Conservation (phyloP, 1,284 basidiomycete genomes). For the Heterobasidion parviporum region DNA sequence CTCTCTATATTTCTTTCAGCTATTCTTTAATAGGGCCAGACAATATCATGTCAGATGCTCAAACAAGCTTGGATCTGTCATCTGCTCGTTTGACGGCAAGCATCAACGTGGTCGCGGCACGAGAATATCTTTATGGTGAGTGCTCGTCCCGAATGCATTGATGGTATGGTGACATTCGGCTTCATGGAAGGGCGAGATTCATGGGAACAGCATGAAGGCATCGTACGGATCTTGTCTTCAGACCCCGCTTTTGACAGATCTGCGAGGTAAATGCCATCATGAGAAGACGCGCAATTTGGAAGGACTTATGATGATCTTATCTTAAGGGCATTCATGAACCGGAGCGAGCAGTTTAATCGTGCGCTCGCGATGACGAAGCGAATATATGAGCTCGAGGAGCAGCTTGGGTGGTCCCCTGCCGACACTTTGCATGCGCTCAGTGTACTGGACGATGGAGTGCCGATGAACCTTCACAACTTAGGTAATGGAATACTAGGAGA, state of each 20-base stretch:
- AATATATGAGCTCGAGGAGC: conserved; percentile 46
- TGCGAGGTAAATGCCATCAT: conserved; percentile 29
- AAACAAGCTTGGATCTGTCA: conserved; percentile 42
- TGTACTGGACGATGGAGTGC: conserved; percentile 43
- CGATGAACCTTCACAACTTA: conserved; percentile 45
- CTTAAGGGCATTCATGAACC: conserved; percentile 40
- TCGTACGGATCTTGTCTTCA: conserved; percentile 40
- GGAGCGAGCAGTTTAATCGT: conserved; percentile 40
- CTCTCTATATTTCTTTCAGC: no score
- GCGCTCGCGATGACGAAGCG: conserved; percentile 45
- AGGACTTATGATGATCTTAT: background rate
- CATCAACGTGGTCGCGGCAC: conserved; percentile 31
- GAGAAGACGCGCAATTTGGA: background rate
- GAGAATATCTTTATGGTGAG: conserved; percentile 44
- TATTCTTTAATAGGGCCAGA: background rate
- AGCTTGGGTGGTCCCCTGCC: conserved; percentile 41
- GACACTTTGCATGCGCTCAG: conserved; percentile 36
- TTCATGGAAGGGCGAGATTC: conserved; percentile 34
- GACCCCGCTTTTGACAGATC: conserved; percentile 64
- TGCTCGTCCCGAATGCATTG: background rate
- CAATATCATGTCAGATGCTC: conserved; percentile 15
- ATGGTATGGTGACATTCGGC: background rate
- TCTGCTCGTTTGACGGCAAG: conserved; percentile 33
- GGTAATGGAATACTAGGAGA: conserved; percentile 20
- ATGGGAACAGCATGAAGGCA: conserved; percentile 39